Conservation (phyloP, 2,329 filamentous ascomycete genomes). For the Curvularia eragrostidis region DNA sequence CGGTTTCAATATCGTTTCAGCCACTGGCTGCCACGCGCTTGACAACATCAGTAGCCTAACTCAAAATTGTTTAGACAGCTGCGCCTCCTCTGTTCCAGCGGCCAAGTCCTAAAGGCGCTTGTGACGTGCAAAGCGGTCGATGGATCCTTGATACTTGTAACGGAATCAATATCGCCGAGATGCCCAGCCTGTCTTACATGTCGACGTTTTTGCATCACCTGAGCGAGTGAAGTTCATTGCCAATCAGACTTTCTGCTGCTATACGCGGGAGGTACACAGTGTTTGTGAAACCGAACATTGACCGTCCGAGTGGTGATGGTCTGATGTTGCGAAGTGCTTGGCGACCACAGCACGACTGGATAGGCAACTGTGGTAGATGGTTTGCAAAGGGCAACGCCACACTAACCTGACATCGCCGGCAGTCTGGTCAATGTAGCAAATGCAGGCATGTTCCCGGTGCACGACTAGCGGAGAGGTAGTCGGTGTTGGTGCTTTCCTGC, state of each 20-base stretch:
- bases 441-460: neutral
- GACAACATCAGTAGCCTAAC: constrained; percentile 4
- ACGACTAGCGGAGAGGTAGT: neutral
- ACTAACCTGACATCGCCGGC: too few relatives aligned
- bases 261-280: neutral
- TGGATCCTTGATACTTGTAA: neutral
- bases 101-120: neutral
- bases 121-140: neutral
- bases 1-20: constrained; percentile 36
- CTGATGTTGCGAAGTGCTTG: neutral
- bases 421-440: neutral
- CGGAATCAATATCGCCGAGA: neutral
- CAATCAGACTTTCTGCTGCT: neutral
- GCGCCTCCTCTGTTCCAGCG: constrained; percentile 5
- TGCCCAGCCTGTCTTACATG: neutral
- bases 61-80: constrained; percentile 3
- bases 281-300: neutral
- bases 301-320: neutral
- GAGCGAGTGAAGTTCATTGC: neutral
- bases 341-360: neutral
- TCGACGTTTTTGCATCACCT: neutral
- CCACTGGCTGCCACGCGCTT: constrained; percentile 25
- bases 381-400: neutral
- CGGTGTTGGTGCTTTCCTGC: neutral
- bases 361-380: neutral